Percentiles rank a stretch among this genome's conserved stretches.
phyloP scores from a whole-genome alignment of 345 rosid species.

The Ceriops zippeliana region DNA sequence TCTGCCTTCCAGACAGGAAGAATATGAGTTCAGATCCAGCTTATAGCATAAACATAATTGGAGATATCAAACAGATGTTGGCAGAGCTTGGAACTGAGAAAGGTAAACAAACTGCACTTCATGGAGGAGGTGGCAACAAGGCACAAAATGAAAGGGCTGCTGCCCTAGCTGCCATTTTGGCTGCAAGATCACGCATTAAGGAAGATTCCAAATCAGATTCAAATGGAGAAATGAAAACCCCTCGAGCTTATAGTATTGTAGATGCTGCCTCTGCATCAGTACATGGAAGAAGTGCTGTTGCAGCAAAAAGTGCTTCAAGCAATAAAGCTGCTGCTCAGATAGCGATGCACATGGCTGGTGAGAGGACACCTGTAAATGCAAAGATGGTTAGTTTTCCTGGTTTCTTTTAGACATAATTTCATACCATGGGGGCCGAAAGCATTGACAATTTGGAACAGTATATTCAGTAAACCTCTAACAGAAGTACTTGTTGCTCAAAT shows the following conservation, averaged over 20 bases:
- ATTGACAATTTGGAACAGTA: background rate
- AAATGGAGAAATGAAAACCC: constrained; percentile 47
- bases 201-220: constrained; percentile 53
- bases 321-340: constrained; percentile 91
- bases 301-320: constrained; percentile 75
- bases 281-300: constrained; percentile 90
- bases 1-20: constrained; percentile 47
- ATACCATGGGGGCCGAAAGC: background rate
- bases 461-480: background rate
- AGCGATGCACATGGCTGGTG: constrained; percentile 98
- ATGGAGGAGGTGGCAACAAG: constrained; percentile 93
- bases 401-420: background rate
- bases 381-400: constrained; percentile 55
- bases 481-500: too few relatives aligned
- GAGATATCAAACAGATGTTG: constrained; percentile 89
- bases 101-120: constrained; percentile 73
- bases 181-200: constrained; percentile 70
- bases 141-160: constrained; percentile 95
- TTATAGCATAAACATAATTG: constrained; percentile 63
- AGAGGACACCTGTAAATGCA: constrained; percentile 77
- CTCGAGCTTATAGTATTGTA: constrained; percentile 64
- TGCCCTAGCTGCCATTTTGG: constrained; percentile 77
- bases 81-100: constrained; percentile 91
- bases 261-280: constrained; percentile 98
- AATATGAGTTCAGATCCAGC: constrained; percentile 71